Conservation (phyloP, 179 eudicot genomes). For the Silene coronaria region DNA sequence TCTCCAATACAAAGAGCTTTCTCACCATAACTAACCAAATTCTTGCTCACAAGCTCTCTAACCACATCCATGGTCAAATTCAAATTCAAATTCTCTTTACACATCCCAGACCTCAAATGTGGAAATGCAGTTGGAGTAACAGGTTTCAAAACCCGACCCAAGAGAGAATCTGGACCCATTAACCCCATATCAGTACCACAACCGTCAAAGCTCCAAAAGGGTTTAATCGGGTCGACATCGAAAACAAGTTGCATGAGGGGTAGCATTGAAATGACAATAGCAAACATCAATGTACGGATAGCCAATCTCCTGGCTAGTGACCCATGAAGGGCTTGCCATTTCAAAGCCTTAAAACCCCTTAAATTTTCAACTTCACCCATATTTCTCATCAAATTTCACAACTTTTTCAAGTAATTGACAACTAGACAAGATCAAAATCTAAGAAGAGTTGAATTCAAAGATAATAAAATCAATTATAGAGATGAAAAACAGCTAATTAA, state of each 20-base stretch:
- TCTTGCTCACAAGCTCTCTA: conserved; percentile 51
- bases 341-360: conserved; percentile 47
- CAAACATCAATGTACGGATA: conserved; percentile 42
- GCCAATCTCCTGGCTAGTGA: conserved; percentile 49
- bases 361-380: conserved; percentile 24
- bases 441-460: neutral
- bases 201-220: conserved; percentile 27
- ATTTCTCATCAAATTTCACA: conserved; percentile 1
- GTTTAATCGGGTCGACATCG: conserved; percentile 35
- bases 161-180: conserved; percentile 19
- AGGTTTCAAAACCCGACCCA: conserved; percentile 37
- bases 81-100: conserved; percentile 37
- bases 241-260: conserved; percentile 49
- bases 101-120: conserved; percentile 24
- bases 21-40: conserved; percentile 43
- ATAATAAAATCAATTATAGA: neutral
- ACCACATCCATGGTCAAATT: conserved; percentile 51
- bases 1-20: conserved; percentile 67
- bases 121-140: conserved; percentile 27
- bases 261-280: conserved; percentile 41
- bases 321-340: conserved; percentile 68
- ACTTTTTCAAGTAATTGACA: conserved; percentile 6
- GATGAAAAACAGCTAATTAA: neutral
- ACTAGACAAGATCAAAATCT: conserved; percentile 6
- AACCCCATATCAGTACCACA: conserved; percentile 38